Conservation (phyloP, 305 asterid genomes). For the Solanum hybrid region DNA sequence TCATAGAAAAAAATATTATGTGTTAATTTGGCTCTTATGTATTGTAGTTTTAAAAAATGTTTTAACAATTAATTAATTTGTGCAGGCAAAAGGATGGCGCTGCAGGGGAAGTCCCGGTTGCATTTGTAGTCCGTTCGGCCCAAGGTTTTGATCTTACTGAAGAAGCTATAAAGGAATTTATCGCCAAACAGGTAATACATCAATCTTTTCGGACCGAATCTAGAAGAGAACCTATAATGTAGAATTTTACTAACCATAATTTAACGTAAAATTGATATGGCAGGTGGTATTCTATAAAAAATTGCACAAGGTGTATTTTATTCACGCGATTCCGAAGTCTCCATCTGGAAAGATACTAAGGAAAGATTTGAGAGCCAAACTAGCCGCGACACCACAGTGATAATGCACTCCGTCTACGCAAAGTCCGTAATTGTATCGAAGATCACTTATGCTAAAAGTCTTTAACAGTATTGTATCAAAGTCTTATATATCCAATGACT, state of each 20-base stretch:
- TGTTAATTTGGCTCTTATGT: background rate
- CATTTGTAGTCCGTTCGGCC: conserved; percentile 57
- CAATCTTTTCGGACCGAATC: background rate
- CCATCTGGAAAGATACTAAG: conserved; percentile 78
- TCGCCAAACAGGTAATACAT: conserved; percentile 55
- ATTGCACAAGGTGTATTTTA: conserved; percentile 69
- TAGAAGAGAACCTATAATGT: background rate
- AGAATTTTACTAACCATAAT: background rate
- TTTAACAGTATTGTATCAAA: background rate
- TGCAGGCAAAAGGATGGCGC: conserved; percentile 64
- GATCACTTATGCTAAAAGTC: background rate
- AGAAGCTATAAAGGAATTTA: conserved; percentile 60
- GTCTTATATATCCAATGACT: background rate
- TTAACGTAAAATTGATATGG: background rate
- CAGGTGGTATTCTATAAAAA: conserved; percentile 86
- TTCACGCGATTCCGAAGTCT: conserved; percentile 71
- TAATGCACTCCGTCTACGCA: background rate
- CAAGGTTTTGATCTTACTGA: conserved; percentile 51
- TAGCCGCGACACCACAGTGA: conserved; percentile 10
- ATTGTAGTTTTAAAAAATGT: background rate
- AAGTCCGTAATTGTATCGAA: background rate
- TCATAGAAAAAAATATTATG: background rate
- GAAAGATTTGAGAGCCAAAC: conserved; percentile 68
- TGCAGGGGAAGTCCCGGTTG: conserved; percentile 90
- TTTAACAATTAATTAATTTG: background rate